phyloP scores from a whole-genome alignment of 495 filamentous ascomycete genomes.

The Hypomontagnella submonticulosa region DNA sequence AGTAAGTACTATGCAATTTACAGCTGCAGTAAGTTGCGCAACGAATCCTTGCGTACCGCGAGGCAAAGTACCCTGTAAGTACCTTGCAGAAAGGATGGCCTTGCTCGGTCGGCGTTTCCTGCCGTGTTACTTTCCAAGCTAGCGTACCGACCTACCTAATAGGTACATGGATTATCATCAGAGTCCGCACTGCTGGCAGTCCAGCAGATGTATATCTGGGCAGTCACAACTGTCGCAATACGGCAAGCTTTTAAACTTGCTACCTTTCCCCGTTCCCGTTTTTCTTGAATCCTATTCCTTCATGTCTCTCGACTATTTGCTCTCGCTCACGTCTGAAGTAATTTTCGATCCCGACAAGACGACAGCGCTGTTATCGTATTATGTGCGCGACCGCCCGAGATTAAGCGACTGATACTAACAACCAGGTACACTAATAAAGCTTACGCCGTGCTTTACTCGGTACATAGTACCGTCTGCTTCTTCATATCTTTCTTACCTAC shows the following conservation, averaged over 20 bases:
- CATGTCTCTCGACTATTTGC: not conserved
- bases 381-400: conserved; percentile 18
- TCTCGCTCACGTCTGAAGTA: not conserved
- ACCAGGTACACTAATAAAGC: conserved; percentile 13
- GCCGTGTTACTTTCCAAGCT: no score
- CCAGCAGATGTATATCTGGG: no score
- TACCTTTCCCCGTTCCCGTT: not conserved
- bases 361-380: conserved; percentile 7
- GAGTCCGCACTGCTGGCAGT: no score
- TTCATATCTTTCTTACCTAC: not conserved
- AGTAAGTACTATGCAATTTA: no score
- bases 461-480: not conserved
- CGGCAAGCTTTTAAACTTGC: conserved; percentile 11
- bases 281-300: conserved; percentile 6
- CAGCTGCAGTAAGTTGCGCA: no score
- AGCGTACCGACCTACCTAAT: no score
- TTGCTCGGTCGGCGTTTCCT: conserved; percentile 33
- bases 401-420: not conserved
- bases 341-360: not conserved
- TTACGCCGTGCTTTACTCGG: conserved; percentile 13
- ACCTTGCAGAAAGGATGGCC: conserved; percentile 24
- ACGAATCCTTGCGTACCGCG: no score
- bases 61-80: not conserved
- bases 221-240: conserved; percentile 9
- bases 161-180: no score